A percentile compares a stretch with the other conserved stretches of the same genome.
These are phyloP conservation scores for Rasamsonia emersonii DNA, from an alignment of 2,329 filamentous ascomycete genomes.

Conservation along the genomic window DNA sequence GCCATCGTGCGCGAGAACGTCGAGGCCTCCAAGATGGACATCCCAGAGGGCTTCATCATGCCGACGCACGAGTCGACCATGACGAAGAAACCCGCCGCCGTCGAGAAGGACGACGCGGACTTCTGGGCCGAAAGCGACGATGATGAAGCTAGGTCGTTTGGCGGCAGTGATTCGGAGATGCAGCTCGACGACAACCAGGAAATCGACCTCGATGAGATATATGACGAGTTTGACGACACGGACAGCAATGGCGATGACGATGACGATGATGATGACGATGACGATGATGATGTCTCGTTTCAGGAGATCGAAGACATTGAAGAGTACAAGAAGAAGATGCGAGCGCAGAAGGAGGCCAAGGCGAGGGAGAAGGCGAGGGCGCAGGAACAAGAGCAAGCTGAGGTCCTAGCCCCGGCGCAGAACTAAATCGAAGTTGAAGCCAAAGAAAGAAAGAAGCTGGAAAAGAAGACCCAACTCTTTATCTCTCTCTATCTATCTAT, in stretches of 20 bases:
- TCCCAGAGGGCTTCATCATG: slow-evolving; percentile 72
- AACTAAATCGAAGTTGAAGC: too few species aligned
- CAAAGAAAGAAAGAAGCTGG: too few species aligned
- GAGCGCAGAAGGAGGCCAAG: too few species aligned
- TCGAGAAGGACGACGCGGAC: slow-evolving; percentile 62
- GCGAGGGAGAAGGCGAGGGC: too few species aligned
- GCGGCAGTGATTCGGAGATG: slow-evolving; percentile 56
- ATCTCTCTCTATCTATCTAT: too few species aligned
- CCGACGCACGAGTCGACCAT: slow-evolving; percentile 52
- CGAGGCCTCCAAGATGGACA: slow-evolving; percentile 65
- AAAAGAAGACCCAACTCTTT: too few species aligned
- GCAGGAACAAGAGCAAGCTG: too few species aligned
- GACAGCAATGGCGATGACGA: slow-evolving; percentile 38
- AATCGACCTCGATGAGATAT: too few species aligned
- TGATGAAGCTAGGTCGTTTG: slow-evolving; percentile 55
- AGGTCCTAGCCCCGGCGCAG: too few species aligned
- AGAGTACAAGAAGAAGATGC: too few species aligned
- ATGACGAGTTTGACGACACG: slow-evolving; percentile 6
- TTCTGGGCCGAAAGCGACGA: slow-evolving; percentile 77
- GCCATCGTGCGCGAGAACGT: slow-evolving; percentile 60
- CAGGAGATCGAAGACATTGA: not conserved
- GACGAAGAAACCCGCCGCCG: slow-evolving; percentile 52
- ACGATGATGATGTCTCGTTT: not conserved
- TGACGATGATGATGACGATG: slow-evolving; percentile 38
- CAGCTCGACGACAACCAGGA: too few species aligned